Conservation (phyloP, 2,329 filamentous ascomycete genomes). For the Aspergillus piperis region DNA sequence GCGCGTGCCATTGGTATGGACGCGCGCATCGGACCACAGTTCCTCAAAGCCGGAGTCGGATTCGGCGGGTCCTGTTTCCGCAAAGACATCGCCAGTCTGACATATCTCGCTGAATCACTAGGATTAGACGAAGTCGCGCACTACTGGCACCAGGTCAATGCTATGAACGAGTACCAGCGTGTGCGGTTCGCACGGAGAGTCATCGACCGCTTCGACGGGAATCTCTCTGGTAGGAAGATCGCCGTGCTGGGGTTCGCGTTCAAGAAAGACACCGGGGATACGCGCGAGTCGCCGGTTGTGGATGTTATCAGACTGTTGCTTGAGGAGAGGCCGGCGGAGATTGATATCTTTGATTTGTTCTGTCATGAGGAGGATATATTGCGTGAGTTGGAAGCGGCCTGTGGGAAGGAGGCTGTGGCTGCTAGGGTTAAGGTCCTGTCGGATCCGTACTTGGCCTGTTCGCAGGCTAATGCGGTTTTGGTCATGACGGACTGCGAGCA, state of each 20-base stretch:
- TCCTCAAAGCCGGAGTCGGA: constrained; percentile 73
- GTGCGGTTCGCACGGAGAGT: constrained; percentile 68
- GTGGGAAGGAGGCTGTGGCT: not conserved
- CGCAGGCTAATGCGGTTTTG: constrained; percentile 50
- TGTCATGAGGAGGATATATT: constrained; percentile 44
- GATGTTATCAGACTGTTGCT: constrained; percentile 67
- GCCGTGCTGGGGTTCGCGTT: constrained; percentile 74
- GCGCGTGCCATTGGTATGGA: constrained; percentile 68
- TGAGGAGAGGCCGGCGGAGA: constrained; percentile 63
- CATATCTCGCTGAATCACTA: constrained; percentile 71
- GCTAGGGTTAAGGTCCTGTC: constrained; percentile 40
- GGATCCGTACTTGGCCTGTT: constrained; percentile 50
- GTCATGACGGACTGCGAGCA: constrained; percentile 58
- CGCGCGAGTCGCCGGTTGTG: constrained; percentile 69
- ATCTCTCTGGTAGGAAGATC: constrained; percentile 69
- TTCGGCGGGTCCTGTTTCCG: constrained; percentile 82
- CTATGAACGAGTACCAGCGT: constrained; percentile 75
- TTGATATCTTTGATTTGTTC: constrained; percentile 69
- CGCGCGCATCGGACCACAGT: constrained; percentile 69
- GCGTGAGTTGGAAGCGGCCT: constrained; percentile 35
- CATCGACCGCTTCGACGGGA: constrained; percentile 67
- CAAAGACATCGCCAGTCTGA: constrained; percentile 74
- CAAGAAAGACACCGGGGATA: constrained; percentile 78
- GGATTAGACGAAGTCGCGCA: constrained; percentile 70
- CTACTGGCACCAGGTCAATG: constrained; percentile 74